Evolutionary conservation across 176 grass and related monocot genomes (phyloP), one percentile per base, ranked within the genome.

Genomic region (Eremochloa ophiuroides): DNA sequence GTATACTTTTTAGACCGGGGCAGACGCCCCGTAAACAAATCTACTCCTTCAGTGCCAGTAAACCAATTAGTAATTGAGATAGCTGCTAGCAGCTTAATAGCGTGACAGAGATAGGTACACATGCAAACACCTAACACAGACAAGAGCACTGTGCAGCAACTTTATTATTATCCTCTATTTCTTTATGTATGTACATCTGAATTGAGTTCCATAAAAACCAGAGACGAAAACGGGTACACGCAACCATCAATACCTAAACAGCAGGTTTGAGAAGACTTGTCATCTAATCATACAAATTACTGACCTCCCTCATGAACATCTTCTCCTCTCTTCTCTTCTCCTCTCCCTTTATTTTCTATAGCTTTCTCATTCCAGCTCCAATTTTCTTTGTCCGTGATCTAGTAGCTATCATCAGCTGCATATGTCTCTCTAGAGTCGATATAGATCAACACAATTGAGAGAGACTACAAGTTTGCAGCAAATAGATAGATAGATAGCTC

Each of bases 191-290:
- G 15, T 37, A n/a, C n/a, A 69, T 71, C n/a, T 81, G 64, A 59
- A 82, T 44, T 33, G 31, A 66, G 40, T 41, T 53, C 33, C 38
- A 20, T 71, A 43, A 85, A 85, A 63, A 35, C 3, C 53, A 23
- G 55, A 71, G 62, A 70, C 76, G 81, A 69, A 62, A 77, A 20
- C n/a, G 55, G n/a, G 77, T 22, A 62, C 77, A 81, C 62, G 62
- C 69, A 69, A 38, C 70, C 61, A 69, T 48, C 62, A 75, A 81
- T 43, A 67, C 44, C 60, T 65, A 64, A 66, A 86, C 47, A 74
- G n/a, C 26, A 81, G 73, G 55, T 16, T 10, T 69, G 70, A 81
- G 77, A 67, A 23, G 47, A 67, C 30, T 66, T 34, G 59, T 74
- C 59, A 68, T 80, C 46, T 66, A 73, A 47, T 68, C 61, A 68